Conservation (phyloP, 176 grass and related monocot genomes). For the bread wheat (Triticum aestivum) region IWGSC_CS_RefSeq_v2.1 NC_057806.1:478492657-478493156, state of each 20-base stretch:
- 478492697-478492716: slow-evolving; percentile 54
- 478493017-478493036: too few relatives aligned
- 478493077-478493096: slow-evolving; percentile 16
- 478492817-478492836: slow-evolving; percentile 54
- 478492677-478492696: slow-evolving; percentile 43
- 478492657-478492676: slow-evolving; percentile 31
- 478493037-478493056: background rate
- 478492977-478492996: slow-evolving; percentile 1
- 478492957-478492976: background rate
- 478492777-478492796: slow-evolving; percentile 63
- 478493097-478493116: background rate
- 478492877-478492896: slow-evolving; percentile 42
- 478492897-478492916: background rate
- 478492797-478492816: background rate
- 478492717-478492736: slow-evolving; percentile 40
- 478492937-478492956: background rate
- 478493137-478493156: background rate
- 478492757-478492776: slow-evolving; percentile 81
- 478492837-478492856: slow-evolving; percentile 79
- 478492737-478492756: slow-evolving; percentile 72
- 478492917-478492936: background rate
- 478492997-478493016: too few relatives aligned
- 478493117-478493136: background rate
- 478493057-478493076: slow-evolving; percentile 16
- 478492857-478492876: slow-evolving; percentile 54